These are phyloP conservation scores for Auricularia sp. DNA, from an alignment of 768 basidiomycete genomes.

Conservation along the genomic window DNA sequence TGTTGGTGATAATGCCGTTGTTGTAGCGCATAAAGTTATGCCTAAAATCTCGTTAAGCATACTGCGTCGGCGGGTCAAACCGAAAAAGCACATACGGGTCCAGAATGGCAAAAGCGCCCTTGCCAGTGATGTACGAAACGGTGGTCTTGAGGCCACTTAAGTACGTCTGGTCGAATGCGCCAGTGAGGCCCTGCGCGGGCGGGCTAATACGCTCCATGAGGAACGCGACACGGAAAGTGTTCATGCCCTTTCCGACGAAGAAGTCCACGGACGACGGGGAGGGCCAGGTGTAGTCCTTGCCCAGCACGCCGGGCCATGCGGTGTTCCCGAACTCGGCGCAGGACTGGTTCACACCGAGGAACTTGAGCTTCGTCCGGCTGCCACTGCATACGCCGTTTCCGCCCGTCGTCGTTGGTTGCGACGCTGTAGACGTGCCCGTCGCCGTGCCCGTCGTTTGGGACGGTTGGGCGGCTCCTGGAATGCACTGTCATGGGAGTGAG, in stretches of 20 bases:
- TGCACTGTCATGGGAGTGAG: not conserved
- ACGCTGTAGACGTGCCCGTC: constrained; percentile 18
- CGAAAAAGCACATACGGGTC: constrained; percentile 29
- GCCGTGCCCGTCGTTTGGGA: constrained; percentile 16
- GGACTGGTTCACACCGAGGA: constrained; percentile 53
- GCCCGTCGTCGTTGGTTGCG: constrained; percentile 12
- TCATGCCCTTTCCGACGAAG: constrained; percentile 47
- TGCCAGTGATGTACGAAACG: constrained; percentile 49
- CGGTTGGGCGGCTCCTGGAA: constrained; percentile 15
- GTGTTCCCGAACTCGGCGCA: constrained; percentile 51
- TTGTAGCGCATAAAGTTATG: constrained; percentile 58
- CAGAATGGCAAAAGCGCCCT: constrained; percentile 46
- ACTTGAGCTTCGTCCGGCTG: constrained; percentile 44
- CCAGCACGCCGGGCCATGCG: constrained; percentile 35
- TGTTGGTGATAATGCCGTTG: constrained; percentile 38
- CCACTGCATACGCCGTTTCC: constrained; percentile 24
- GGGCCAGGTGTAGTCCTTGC: constrained; percentile 42
- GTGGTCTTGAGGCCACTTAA: constrained; percentile 39
- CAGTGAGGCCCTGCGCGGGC: constrained; percentile 42
- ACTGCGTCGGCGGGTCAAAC: not conserved
- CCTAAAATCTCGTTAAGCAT: not conserved
- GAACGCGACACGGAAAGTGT: constrained; percentile 56
- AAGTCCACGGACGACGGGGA: constrained; percentile 26
- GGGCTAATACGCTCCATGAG: constrained; percentile 45
- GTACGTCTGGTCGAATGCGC: constrained; percentile 43